phyloP scores from a whole-genome alignment of 2,329 filamentous ascomycete genomes.

The Fusarium sp. region DNA sequence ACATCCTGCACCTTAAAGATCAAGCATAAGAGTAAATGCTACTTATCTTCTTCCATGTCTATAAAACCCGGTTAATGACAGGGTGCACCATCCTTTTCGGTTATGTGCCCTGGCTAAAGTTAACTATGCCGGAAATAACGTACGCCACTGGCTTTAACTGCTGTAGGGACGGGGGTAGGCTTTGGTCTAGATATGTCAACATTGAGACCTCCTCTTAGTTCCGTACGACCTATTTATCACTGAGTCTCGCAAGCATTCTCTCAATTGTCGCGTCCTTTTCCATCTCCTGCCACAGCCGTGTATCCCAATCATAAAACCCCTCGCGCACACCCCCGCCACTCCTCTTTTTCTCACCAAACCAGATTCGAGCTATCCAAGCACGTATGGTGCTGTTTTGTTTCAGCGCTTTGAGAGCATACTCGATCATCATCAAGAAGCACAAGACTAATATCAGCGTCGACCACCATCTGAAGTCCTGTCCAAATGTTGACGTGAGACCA shows the following conservation, averaged over 20 bases:
- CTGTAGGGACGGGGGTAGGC: too few species aligned
- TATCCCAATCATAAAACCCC: background rate
- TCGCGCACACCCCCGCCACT: background rate
- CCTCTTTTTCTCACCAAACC: background rate
- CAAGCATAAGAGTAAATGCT: too few species aligned
- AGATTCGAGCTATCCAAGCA: background rate
- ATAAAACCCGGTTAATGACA: too few species aligned
- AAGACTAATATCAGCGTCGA: background rate
- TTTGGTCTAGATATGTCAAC: too few species aligned
- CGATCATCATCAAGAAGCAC: background rate
- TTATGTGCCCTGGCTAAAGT: too few species aligned
- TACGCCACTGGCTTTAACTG: too few species aligned
- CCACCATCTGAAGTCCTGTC: background rate
- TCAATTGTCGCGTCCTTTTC: background rate
- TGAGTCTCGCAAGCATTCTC: background rate
- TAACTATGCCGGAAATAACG: too few species aligned
- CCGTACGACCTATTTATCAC: too few species aligned
- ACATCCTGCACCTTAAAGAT: too few species aligned
- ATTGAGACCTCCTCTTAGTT: too few species aligned
- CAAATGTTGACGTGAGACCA: background rate
- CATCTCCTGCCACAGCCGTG: background rate
- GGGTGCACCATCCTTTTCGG: too few species aligned
- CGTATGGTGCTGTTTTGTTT: background rate
- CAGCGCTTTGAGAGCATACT: background rate
- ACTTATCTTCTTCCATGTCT: too few species aligned